Evolutionary conservation across 2,329 filamentous ascomycete genomes (phyloP), one percentile per base, ranked within the genome.

Genomic region (Didymella sp.): DNA sequence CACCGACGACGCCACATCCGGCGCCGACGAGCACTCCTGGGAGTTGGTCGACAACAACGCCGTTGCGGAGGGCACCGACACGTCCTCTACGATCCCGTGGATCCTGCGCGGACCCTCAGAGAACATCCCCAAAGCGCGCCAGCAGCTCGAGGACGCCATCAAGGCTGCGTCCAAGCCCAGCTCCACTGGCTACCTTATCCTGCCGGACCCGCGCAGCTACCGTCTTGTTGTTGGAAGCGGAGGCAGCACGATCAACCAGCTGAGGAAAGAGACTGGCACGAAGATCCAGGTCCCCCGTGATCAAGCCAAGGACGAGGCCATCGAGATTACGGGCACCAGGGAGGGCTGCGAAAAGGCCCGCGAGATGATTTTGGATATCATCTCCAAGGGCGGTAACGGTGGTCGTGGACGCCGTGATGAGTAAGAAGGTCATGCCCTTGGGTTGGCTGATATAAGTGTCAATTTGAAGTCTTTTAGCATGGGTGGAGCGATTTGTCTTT

Each of bases 211-310:
- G 11, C 87, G 86, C 67, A 92, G 91, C 43, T 96, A 97, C 82
- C 67, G 94, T 60, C 90, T 90, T 63, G 91, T 99, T 45, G 92
- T 99, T 66, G 95, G 95, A 4, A 88, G 89, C 63, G 90, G 89
- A 58, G 95, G 95, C 57, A 90, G 87, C 76, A 94, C 94, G 77
- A 96, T 99, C 76, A 97, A 97, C 78, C 81, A 87, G 38, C 97
- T 99, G 74, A 88, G 95, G 67, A 92, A 91, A 80, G 87, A 95
- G 81, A 97, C 92, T 48, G 91, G 90, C 52, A 97, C 93, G 78
- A 92, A 90, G 79, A 96, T 99, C 74, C 92, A 93, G 63, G 94
- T 99, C 37, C 95, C 95, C 21, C 88, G 91, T 64, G 89, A 91
- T 70, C 90, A 96, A 76, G 81, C 81, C 45, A 79, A 80, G 66